Evolutionary conservation across 2,329 filamentous ascomycete species (phyloP).

Genomic region (Colletotrichum plurivorum): DNA sequence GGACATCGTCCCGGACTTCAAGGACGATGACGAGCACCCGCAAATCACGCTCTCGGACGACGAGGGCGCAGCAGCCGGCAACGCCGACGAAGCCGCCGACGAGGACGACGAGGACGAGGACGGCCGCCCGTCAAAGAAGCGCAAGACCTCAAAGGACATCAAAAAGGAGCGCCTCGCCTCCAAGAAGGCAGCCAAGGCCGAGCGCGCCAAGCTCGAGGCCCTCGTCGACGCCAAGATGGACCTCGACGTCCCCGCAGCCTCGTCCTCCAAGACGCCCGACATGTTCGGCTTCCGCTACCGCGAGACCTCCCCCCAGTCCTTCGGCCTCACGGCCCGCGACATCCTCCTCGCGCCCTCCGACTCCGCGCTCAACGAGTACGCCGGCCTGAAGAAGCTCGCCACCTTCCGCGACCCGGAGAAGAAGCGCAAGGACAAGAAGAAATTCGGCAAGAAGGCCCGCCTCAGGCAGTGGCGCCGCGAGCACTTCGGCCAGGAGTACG

Average conservation of each 20-base stretch:
- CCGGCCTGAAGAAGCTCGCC: conserved; percentile 94
- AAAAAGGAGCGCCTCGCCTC: conserved; percentile 70
- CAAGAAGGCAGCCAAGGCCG: conserved; percentile 82
- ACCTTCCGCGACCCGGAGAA: conserved; percentile 89
- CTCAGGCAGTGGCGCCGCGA: conserved; percentile 86
- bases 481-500: conserved; percentile 72
- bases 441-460: conserved; percentile 91
- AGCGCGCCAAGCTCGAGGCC: conserved; percentile 86
- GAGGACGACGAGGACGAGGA: conserved; percentile 57
- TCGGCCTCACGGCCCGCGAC: conserved; percentile 90
- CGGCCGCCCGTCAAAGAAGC: conserved; percentile 65
- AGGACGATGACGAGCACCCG: conserved; percentile 71
- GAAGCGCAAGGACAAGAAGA: conserved; percentile 90
- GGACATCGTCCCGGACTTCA: conserved; percentile 89
- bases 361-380: conserved; percentile 87
- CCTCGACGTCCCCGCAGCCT: conserved; percentile 72
- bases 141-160: conserved; percentile 72
- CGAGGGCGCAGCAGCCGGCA: conserved; percentile 52
- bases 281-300: conserved; percentile 83
- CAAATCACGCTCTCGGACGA: conserved; percentile 70
- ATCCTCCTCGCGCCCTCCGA: conserved; percentile 92
- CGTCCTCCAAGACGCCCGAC: conserved; percentile 54
- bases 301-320: conserved; percentile 90
- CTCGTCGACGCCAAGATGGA: conserved; percentile 87
- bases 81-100: conserved; percentile 53